These are phyloP conservation scores for Leishmania arabica DNA, from an alignment of 208 protist genomes.

Conservation along the genomic window DNA sequence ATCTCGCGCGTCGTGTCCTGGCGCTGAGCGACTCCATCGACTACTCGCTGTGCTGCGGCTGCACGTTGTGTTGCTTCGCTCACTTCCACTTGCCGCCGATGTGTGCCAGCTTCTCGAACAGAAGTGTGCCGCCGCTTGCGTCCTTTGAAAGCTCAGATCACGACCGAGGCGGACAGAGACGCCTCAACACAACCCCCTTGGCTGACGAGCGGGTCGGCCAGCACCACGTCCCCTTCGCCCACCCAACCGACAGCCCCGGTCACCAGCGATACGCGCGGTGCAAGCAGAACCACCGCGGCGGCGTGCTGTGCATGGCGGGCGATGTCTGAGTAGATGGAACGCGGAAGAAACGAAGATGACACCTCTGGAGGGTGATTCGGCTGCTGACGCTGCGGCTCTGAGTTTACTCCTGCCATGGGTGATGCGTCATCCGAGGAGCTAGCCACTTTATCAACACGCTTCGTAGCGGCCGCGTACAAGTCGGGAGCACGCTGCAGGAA, in stretches of 20 bases:
- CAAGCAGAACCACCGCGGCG: constrained; percentile 45
- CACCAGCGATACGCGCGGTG: constrained; percentile 49
- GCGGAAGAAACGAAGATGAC: not conserved
- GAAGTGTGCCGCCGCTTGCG: not conserved
- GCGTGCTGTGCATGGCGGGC: constrained; percentile 9
- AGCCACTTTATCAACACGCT: not conserved
- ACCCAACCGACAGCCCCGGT: constrained; percentile 69
- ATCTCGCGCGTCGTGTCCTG: not conserved
- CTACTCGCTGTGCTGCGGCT: not conserved
- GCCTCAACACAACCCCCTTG: constrained; percentile 47
- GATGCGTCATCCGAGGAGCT: not conserved
- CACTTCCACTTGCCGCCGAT: not conserved
- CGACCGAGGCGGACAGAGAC: constrained; percentile 76
- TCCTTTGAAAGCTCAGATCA: constrained; percentile 16
- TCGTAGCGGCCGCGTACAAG: constrained; percentile 44
- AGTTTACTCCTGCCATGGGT: not conserved
- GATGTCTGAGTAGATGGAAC: constrained; percentile 35
- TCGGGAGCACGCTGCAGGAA: constrained; percentile 87
- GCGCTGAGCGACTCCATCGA: not conserved
- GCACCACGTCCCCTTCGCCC: constrained; percentile 52
- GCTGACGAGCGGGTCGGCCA: constrained; percentile 33
- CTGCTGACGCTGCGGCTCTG: not conserved
- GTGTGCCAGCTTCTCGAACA: not conserved
- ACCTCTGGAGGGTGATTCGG: not conserved
- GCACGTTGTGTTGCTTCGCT: not conserved